A percentile compares a stretch with the other conserved stretches of the same genome.
These are phyloP conservation scores for Gentiana straminea DNA, from an alignment of 257 asterid species.

Conservation along the genomic window DNA sequence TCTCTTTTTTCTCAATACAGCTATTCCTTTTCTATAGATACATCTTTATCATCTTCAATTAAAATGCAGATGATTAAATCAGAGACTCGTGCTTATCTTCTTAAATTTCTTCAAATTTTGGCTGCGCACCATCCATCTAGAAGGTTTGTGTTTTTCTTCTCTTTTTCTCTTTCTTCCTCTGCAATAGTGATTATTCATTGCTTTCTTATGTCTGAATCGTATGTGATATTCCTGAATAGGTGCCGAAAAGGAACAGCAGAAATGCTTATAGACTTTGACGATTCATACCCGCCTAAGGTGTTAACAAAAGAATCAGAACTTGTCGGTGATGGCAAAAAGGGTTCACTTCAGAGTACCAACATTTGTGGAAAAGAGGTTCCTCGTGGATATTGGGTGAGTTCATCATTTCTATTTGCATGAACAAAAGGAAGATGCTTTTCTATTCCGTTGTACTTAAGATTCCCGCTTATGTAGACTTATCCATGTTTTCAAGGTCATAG, in stretches of 20 bases:
- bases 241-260: slow-evolving; percentile 97
- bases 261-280: slow-evolving; percentile 74
- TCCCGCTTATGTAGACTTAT: no score
- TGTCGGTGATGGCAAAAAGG: slow-evolving; percentile 30
- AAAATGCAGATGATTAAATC: slow-evolving; percentile 68
- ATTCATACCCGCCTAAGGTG: slow-evolving; percentile 27
- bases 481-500: no score
- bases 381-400: slow-evolving; percentile 93
- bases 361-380: slow-evolving; percentile 94
- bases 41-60: not conserved
- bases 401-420: slow-evolving; percentile 1
- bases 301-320: slow-evolving; percentile 25
- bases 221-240: slow-evolving; percentile 28
- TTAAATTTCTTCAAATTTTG: slow-evolving; percentile 77
- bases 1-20: not conserved
- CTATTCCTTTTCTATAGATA: not conserved
- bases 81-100: slow-evolving; percentile 53
- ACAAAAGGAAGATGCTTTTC: no score
- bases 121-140: slow-evolving; percentile 94
- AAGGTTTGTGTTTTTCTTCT: slow-evolving; percentile 32
- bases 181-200: not conserved
- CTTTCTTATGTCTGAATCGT: slow-evolving; percentile 11
- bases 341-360: slow-evolving; percentile 31
- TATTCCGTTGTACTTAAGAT: no score
- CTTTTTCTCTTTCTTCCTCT: not conserved